Evolutionary conservation across 1,284 basidiomycete genomes (phyloP), one percentile per base, ranked within the genome.

Genomic region (Ganoderma lingzhi): DNA sequence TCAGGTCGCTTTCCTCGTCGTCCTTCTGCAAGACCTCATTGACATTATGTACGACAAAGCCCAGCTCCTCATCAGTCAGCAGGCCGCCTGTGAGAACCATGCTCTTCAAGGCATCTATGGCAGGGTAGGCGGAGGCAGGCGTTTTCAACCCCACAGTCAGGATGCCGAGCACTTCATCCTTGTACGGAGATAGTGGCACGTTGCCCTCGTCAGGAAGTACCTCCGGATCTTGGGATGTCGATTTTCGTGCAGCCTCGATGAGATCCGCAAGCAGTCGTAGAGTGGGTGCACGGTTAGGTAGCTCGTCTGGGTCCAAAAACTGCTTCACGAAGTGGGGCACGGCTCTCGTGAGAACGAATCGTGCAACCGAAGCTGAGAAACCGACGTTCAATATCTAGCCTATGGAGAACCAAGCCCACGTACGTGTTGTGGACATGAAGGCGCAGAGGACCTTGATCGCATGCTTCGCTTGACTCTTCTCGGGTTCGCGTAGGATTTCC

Each of bases 401-500:
- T 39, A 28, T 44, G 69, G 14, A 68, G 4, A 9, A 28, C 14
- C 15, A 63, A 63, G 42, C 42, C 17, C 6, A 86, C 92, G 68
- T 75, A 96, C 95, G 86, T 14, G 93, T 93, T 10, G 91, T 92
- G 28, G 87, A 83, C 77, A 96, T 85, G 74, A 96, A 87, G 0
- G 90, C 87, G 69, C 91, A 92, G 19, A 98, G 80, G 28, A 95
- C 88, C 78, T 94, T 95, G 59, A 92, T 92, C 0, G 95, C 95
- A 60, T 93, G 90, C 74, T 91, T 90, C 0, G 96, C 95, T 78
- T 95, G 93, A 77, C 88, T 93, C 82, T 98, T 98, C 80, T 98
- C 96, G 0, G 96, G 96, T 76, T 97, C 94, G 56, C 89, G 87
- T 60, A 98, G 81, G 51, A 93, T 89, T 44, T 88, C 86, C 14